Evolutionary conservation across 306 rosid species (phyloP), one percentile per base, ranked within the genome.

Genomic region (Prunus armeniaca): DNA sequence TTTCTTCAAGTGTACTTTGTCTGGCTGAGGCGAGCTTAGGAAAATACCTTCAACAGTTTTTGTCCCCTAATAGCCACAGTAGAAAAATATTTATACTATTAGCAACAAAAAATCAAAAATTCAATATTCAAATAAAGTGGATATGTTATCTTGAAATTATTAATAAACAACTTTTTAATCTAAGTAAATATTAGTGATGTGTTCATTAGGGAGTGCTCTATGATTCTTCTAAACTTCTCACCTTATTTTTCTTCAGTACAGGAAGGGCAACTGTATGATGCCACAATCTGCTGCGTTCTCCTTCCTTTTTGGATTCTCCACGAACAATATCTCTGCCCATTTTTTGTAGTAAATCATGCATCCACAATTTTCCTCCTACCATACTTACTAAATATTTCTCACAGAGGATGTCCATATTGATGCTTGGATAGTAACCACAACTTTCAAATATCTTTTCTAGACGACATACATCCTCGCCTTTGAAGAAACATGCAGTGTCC

Each of bases 251-350:
- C 60, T 22, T 12, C 18, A 80, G 61, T 12, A 84, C 82, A 9
- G 54, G n/a, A 32, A 17, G 2, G 10, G 76, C 67, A 46, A 81
- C 86, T 2, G 51, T 50, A 20, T 1, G 14, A 25, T 24, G 32
- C 70, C 76, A 81, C n/a, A 87, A 20, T 32, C 90, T 76, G 60
- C 84, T 87, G 8, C 81, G 50, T 58, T 82, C 73, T 34, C 77
- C 84, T 24, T 77, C 65, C 9, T 84, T 34, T 7, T 9, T 7
- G 3, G 71, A 43, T 55, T 86, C 43, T 24, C 5, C 41, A 1
- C 47, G 71, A 72, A 86, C 82, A 49, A 86, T 81, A 30, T 69
- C 78, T 45, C 28, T 57, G 3, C 83, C 88, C 80, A 79, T 64
- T 52, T 73, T 18, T 14, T 73, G 72, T 45, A 87, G 65, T n/a